These are phyloP conservation scores for Nowakowskiella sp. DNA, from an alignment of 192 early-diverging fungal genomes.

Conservation along the genomic window DNA sequence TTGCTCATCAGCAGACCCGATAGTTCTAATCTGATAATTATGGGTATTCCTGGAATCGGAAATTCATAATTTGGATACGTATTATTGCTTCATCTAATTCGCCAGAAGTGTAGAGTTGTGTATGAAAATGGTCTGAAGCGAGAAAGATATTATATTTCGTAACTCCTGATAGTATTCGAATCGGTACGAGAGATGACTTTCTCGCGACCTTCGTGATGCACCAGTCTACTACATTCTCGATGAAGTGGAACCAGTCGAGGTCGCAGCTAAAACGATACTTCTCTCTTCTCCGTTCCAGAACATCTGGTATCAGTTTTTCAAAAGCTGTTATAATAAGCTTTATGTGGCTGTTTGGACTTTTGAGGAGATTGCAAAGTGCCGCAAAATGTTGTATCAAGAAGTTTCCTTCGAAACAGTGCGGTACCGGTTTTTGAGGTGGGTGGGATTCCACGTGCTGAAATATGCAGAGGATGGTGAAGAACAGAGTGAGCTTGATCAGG, in stretches of 20 bases:
- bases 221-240: slow-evolving; percentile 6
- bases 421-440: too few relatives aligned
- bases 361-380: neutral
- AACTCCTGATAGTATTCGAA: neutral
- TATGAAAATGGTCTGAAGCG: slow-evolving; percentile 2
- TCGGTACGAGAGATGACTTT: too few relatives aligned
- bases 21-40: neutral
- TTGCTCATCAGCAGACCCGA: neutral
- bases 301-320: slow-evolving; percentile 2
- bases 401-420: too few relatives aligned
- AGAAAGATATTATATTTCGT: neutral
- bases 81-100: slow-evolving; percentile 6
- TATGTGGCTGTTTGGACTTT: slow-evolving; percentile 3
- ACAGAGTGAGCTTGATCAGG: too few relatives aligned
- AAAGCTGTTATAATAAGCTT: neutral
- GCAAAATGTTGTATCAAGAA: neutral
- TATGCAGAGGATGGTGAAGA: too few relatives aligned
- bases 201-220: neutral
- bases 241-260: slow-evolving; percentile 2
- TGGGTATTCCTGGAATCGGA: slow-evolving; percentile 7
- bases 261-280: slow-evolving; percentile 8
- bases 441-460: too few relatives aligned
- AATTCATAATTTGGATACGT: slow-evolving; percentile 10
- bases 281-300: slow-evolving; percentile 4
- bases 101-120: slow-evolving; percentile 1